phyloP scores from a whole-genome alignment of 2,329 filamentous ascomycete genomes.

The Aspergillus sergii region DNA sequence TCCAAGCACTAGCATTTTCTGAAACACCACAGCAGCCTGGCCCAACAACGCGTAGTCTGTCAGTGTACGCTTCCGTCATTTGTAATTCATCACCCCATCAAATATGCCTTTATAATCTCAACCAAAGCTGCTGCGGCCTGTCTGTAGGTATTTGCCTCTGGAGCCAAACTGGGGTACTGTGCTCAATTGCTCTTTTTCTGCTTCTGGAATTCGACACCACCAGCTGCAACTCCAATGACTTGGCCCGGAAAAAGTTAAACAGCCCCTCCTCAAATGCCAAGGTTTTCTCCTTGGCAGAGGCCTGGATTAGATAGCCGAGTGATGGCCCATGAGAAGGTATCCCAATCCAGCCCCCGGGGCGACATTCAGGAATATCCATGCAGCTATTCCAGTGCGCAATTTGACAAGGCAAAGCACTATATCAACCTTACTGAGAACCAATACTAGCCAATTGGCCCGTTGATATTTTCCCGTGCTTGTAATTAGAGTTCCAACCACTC shows the following conservation, averaged over 20 bases:
- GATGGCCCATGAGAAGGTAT: slow-evolving; percentile 58
- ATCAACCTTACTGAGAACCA: background rate
- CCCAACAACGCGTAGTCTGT: slow-evolving; percentile 59
- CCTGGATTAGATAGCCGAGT: slow-evolving; percentile 67
- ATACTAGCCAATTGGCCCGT: background rate
- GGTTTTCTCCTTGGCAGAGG: slow-evolving; percentile 52
- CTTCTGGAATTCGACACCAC: slow-evolving; percentile 72
- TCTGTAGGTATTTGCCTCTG: no score
- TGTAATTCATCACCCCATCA: slow-evolving; percentile 37
- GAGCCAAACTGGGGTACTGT: no score
- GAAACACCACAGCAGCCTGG: slow-evolving; percentile 50
- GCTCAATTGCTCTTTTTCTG: no score
- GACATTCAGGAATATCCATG: slow-evolving; percentile 65
- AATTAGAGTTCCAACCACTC: background rate
- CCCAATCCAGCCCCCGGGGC: slow-evolving; percentile 64
- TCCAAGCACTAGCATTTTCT: no score
- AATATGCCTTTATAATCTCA: no score
- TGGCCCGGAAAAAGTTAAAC: slow-evolving; percentile 71
- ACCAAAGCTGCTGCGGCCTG: no score
- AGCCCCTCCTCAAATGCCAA: slow-evolving; percentile 63
- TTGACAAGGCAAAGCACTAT: background rate
- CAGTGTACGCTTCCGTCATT: slow-evolving; percentile 57
- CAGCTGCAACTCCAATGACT: slow-evolving; percentile 66
- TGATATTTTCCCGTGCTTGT: background rate
- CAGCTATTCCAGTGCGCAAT: slow-evolving; percentile 25